phyloP scores from a whole-genome alignment of 2,329 filamentous ascomycete genomes.

The Arthrobotrys musiformis region DNA sequence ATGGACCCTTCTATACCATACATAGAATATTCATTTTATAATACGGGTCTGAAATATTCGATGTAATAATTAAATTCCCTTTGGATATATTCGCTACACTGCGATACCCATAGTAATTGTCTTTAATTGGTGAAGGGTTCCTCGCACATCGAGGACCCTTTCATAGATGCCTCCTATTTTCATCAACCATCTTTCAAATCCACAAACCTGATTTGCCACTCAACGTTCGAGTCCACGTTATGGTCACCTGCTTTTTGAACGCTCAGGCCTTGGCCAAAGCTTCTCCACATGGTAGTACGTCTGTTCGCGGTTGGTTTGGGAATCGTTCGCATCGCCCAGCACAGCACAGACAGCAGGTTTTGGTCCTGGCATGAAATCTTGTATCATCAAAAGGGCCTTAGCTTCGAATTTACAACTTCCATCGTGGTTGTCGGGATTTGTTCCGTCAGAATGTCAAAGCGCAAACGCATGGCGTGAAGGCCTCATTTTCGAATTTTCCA shows the following conservation, averaged over 20 bases:
- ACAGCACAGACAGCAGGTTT: conserved; percentile 35
- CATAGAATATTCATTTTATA: neutral
- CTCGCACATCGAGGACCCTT: neutral
- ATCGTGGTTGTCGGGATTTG: conserved; percentile 53
- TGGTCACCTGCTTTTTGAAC: conserved; percentile 33
- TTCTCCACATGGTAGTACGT: conserved; percentile 13
- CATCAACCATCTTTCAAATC: neutral
- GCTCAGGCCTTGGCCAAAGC: conserved; percentile 49
- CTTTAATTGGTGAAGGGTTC: neutral
- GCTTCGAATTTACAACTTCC: conserved; percentile 45
- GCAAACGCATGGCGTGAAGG: neutral
- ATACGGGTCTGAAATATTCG: neutral
- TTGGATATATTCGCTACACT: neutral
- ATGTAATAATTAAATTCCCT: neutral
- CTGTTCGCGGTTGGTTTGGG: conserved; percentile 15
- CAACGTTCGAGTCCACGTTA: conserved; percentile 9
- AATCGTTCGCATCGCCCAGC: conserved; percentile 24
- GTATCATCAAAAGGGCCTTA: conserved; percentile 12
- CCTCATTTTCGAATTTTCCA: neutral
- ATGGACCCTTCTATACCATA: neutral
- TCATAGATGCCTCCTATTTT: neutral
- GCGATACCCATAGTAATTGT: neutral
- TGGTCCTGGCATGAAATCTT: conserved; percentile 18
- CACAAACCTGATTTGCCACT: neutral
- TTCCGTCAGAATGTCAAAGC: conserved; percentile 45